Conservation (phyloP, 495 filamentous ascomycete genomes). For the Lindgomyces ingoldianus region DNA sequence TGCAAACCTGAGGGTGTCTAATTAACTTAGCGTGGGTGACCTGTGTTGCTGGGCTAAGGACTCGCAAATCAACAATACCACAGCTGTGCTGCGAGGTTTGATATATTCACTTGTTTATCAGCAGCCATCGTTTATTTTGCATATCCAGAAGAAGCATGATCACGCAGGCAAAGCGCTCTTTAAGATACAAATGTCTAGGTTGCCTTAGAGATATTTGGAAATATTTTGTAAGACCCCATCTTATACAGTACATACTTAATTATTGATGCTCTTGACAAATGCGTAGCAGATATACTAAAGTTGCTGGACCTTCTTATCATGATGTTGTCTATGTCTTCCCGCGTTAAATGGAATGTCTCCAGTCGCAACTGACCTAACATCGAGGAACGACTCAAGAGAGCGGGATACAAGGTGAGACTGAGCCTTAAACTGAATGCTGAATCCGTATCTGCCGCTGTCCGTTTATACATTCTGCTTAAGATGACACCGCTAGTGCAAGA, state of each 20-base stretch:
- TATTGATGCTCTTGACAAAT: neutral
- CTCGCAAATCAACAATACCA: constrained; percentile 40
- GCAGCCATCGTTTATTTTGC: constrained; percentile 42
- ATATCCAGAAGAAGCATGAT: constrained; percentile 38
- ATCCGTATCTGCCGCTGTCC: neutral
- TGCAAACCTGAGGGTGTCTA: too few relatives aligned
- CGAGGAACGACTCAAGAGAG: constrained; percentile 42
- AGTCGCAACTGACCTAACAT: constrained; percentile 46
- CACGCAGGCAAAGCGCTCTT: constrained; percentile 40
- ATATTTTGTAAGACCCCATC: constrained; percentile 43
- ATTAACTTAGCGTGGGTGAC: too few relatives aligned
- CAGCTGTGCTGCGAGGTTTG: constrained; percentile 47
- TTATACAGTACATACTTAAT: constrained; percentile 7
- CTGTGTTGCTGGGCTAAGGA: neutral
- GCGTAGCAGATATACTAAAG: constrained; percentile 12
- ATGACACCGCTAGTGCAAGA: neutral
- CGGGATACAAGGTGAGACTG: neutral
- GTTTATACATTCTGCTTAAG: neutral
- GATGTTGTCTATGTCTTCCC: constrained; percentile 12
- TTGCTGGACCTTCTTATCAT: constrained; percentile 6
- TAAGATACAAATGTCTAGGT: constrained; percentile 45
- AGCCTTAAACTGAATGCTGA: neutral
- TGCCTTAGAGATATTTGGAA: constrained; percentile 40
- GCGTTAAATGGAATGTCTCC: constrained; percentile 46
- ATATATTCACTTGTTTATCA: constrained; percentile 46